Conservation (phyloP, 176 grass and related monocot genomes). For the Bothriochloa decipiens region DNA sequence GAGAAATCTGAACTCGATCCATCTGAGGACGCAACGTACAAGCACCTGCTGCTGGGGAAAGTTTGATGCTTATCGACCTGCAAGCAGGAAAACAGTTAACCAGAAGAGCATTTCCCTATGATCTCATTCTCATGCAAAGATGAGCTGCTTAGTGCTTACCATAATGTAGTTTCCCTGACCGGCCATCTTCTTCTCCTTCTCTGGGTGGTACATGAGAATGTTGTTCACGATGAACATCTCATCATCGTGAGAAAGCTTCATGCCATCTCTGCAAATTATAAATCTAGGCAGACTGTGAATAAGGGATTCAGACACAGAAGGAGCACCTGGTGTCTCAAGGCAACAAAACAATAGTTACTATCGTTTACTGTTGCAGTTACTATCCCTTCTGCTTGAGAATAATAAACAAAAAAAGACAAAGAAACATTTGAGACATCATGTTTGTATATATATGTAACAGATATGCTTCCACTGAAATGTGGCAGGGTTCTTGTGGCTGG, state of each 20-base stretch:
- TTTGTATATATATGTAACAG: neutral
- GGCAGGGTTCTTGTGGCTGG: neutral
- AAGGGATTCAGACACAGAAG: slow-evolving; percentile 16
- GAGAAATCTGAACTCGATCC: slow-evolving; percentile 47
- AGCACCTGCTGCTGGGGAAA: slow-evolving; percentile 51
- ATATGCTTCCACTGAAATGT: neutral
- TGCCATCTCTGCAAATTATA: slow-evolving; percentile 35
- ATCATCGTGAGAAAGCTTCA: slow-evolving; percentile 38
- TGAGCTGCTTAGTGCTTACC: slow-evolving; percentile 39
- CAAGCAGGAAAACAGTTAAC: slow-evolving; percentile 24
- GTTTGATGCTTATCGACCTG: slow-evolving; percentile 40
- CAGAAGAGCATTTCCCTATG: slow-evolving; percentile 12
- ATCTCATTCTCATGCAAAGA: slow-evolving; percentile 8
- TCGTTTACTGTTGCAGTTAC: neutral
- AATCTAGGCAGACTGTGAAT: neutral
- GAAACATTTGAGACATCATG: neutral
- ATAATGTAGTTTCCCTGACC: slow-evolving; percentile 49
- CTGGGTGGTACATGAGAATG: slow-evolving; percentile 56
- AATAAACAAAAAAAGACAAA: neutral
- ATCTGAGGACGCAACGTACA: slow-evolving; percentile 42
- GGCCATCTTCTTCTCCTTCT: slow-evolving; percentile 52
- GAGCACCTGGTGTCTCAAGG: slow-evolving; percentile 15
- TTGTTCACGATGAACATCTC: slow-evolving; percentile 43
- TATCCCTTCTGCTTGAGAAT: neutral
- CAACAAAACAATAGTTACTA: neutral